Evolutionary conservation across 139 green algal species (phyloP).

Genomic region (Tetradesmus obliquus): DNA sequence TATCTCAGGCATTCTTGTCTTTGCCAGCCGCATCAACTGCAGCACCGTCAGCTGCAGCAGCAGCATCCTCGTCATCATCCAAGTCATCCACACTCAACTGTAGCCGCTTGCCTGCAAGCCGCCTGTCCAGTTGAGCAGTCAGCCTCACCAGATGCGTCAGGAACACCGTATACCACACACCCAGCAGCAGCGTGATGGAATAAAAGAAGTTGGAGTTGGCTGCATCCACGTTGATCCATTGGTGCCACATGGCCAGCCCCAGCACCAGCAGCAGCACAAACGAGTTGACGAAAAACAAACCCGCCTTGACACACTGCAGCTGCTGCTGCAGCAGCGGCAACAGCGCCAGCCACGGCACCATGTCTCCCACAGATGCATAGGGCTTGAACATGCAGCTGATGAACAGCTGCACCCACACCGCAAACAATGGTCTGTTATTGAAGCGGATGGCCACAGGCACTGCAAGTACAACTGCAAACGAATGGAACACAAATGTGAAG

Average conservation of each 20-base stretch:
- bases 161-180: constrained; percentile 66
- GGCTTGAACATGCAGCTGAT: constrained; percentile 68
- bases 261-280: constrained; percentile 71
- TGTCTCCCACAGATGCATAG: constrained; percentile 72
- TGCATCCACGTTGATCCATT: constrained; percentile 78
- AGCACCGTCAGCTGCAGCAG: background rate
- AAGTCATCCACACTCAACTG: background rate
- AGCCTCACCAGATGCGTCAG: constrained; percentile 44
- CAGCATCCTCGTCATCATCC: background rate
- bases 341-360: constrained; percentile 66
- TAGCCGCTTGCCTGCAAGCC: constrained; percentile 1
- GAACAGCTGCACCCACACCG: constrained; percentile 61
- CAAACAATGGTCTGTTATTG: constrained; percentile 63
- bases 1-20: background rate
- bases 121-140: constrained; percentile 37
- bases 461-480: constrained; percentile 51
- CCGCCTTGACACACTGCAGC: constrained; percentile 49
- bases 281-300: constrained; percentile 64
- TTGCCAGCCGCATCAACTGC: background rate
- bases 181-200: constrained; percentile 79
- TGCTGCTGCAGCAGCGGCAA: constrained; percentile 60
- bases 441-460: constrained; percentile 72
- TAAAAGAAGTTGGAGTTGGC: constrained; percentile 92
- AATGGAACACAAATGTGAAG: constrained; percentile 71
- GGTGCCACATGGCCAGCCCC: constrained; percentile 71